Conservation (phyloP, 768 basidiomycete genomes). For the Podaxis carcinomalis region DNA sequence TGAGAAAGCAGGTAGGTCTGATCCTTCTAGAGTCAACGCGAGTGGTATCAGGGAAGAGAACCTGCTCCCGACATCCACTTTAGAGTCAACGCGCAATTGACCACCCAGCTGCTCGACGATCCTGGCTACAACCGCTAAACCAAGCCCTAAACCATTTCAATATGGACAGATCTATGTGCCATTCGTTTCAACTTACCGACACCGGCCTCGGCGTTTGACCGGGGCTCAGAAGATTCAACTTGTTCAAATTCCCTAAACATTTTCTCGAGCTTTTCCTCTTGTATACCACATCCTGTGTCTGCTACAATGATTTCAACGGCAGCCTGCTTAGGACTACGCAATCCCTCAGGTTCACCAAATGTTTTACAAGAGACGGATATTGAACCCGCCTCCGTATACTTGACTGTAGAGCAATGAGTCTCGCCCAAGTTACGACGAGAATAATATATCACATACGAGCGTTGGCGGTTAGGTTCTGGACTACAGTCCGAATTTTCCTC, state of each 20-base stretch:
- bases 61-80: conserved; percentile 57
- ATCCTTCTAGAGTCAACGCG: conserved; percentile 29
- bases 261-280: conserved; percentile 58
- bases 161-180: background rate
- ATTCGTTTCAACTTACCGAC: conserved; percentile 35
- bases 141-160: conserved; percentile 43
- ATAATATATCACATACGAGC: conserved; percentile 40
- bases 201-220: conserved; percentile 32
- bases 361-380: conserved; percentile 56
- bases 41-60: conserved; percentile 75
- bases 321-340: conserved; percentile 38
- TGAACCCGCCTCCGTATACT: conserved; percentile 61
- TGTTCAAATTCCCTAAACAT: conserved; percentile 82
- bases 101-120: conserved; percentile 79
- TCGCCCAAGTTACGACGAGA: background rate
- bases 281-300: conserved; percentile 74
- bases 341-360: conserved; percentile 47
- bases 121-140: conserved; percentile 75
- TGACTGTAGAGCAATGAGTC: conserved; percentile 41
- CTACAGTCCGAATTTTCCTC: conserved; percentile 69
- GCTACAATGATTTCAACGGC: conserved; percentile 67
- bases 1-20: conserved; percentile 17
- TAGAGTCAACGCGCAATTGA: conserved; percentile 74
- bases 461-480: conserved; percentile 77
- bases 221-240: conserved; percentile 51